Evolutionary conservation across 441 rosid genomes (phyloP), one percentile per base, ranked within the genome.

Genomic region (Pelargonium myrrhifolium): DNA sequence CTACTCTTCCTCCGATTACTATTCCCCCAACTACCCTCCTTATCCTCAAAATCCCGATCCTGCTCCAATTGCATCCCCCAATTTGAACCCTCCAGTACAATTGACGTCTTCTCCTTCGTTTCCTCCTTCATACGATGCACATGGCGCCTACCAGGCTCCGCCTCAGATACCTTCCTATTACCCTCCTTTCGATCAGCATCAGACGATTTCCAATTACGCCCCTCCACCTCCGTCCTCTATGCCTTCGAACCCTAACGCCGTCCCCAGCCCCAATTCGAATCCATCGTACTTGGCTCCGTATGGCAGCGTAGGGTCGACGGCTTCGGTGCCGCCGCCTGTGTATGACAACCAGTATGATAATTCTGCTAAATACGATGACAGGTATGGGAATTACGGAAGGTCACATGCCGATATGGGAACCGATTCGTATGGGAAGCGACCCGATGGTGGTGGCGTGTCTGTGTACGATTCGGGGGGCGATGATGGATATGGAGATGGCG

Each of bases 401-500:
- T 72, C 79, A 55, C 73, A 86, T 74, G 82, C 93, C 17, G 89
- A 83, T 70, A 37, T 74, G 58, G 92, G 87, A 22, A 17, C 45
- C 42, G 77, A 89, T 74, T 67, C 67, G 37, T 86, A 85, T 40
- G 88, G 86, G 53, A 89, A 86, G 83, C 77, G 81, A 76, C 40
- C 89, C 4, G 93, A 83, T 18, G 81, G 84, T 65, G 80, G 78
- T 55, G 82, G 55, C 5, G 17, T 77, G 20, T 81, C 73, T 17
- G 63, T 78, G 51, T 84, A 70, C 17, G 86, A 79, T 69, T 65
- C 73, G 5, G 81, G 74, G 15, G 68, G 78, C 2, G 89, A 87
- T 15, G 89, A 81, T 77, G 86, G 80, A 0, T 86, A 83, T 64
- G 92, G 89, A 0, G 98, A 92, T 68, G 98, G 95, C 0, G 89